These are phyloP conservation scores for Fusarium verrucosum DNA, from an alignment of 2,329 filamentous ascomycete genomes.

Conservation along the genomic window DNA sequence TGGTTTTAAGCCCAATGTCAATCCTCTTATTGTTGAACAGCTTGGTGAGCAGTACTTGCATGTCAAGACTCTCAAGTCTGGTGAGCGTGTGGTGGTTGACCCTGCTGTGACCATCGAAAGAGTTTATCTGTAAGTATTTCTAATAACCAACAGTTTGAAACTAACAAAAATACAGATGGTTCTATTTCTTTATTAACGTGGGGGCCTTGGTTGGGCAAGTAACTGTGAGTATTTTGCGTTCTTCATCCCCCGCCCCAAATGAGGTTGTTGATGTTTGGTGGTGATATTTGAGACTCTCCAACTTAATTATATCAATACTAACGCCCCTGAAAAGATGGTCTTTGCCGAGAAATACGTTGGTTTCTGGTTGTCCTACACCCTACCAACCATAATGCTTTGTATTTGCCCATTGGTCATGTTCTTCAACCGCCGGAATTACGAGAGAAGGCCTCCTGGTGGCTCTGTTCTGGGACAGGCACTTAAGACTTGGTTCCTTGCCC, in stretches of 20 bases:
- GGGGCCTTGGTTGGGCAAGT: constrained; percentile 72
- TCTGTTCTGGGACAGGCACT: constrained; percentile 74
- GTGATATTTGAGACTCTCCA: no score
- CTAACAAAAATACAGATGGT: constrained; percentile 61
- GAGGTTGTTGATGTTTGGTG: not conserved
- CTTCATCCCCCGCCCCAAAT: not conserved
- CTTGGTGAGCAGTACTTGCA: constrained; percentile 64
- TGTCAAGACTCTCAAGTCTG: constrained; percentile 61
- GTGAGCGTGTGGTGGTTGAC: constrained; percentile 72
- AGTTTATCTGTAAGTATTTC: constrained; percentile 55
- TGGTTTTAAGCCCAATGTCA: constrained; percentile 79
- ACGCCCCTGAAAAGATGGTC: constrained; percentile 56
- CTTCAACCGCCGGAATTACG: constrained; percentile 67
- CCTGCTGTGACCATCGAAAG: constrained; percentile 69
- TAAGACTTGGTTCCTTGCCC: constrained; percentile 67
- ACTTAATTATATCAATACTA: not conserved
- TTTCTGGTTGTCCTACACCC: constrained; percentile 75
- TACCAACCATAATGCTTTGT: constrained; percentile 73
- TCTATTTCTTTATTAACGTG: constrained; percentile 77
- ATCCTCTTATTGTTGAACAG: constrained; percentile 73
- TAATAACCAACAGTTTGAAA: rapidly evolving
- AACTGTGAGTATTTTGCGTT: constrained; percentile 52
- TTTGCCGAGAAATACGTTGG: constrained; percentile 80
- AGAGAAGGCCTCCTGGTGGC: constrained; percentile 66
- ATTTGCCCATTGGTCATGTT: constrained; percentile 70